These are phyloP conservation scores for Pichia ethanolica DNA, from an alignment of 805 yeast genomes.

Conservation along the genomic window DNA sequence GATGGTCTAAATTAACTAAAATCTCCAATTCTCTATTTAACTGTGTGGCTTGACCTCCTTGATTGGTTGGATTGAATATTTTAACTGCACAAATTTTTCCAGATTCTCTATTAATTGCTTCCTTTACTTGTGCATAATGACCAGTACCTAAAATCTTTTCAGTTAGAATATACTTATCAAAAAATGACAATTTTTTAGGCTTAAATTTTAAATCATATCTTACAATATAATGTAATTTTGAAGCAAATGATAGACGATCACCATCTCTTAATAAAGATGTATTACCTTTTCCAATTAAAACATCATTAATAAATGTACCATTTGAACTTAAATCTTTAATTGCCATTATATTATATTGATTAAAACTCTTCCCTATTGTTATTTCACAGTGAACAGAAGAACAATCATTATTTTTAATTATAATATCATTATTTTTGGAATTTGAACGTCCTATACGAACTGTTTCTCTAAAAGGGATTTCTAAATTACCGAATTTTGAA, in stretches of 20 bases:
- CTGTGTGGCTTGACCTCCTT: slow-evolving; percentile 21
- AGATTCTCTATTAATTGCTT: slow-evolving; percentile 49
- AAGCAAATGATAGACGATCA: slow-evolving; percentile 51
- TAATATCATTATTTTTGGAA: slow-evolving; percentile 42
- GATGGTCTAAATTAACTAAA: slow-evolving; percentile 57
- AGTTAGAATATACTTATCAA: slow-evolving; percentile 43
- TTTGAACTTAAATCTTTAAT: slow-evolving; percentile 54
- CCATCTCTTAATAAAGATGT: slow-evolving; percentile 51
- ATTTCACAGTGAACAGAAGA: slow-evolving; percentile 60
- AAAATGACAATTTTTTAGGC: slow-evolving; percentile 33
- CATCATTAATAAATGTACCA: slow-evolving; percentile 62
- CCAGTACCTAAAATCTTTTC: slow-evolving; percentile 66
- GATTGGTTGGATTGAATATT: slow-evolving; percentile 44
- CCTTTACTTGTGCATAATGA: slow-evolving; percentile 76
- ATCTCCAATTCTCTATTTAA: slow-evolving; percentile 64
- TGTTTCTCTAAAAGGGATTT: slow-evolving; percentile 2
- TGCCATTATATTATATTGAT: slow-evolving; percentile 34
- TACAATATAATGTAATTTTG: slow-evolving; percentile 25
- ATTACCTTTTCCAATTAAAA: slow-evolving; percentile 40
- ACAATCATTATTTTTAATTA: slow-evolving; percentile 40
- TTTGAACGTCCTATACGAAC: slow-evolving; percentile 24
- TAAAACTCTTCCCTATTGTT: slow-evolving; percentile 23
- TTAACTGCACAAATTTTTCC: slow-evolving; percentile 67
- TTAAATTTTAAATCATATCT: slow-evolving; percentile 15
- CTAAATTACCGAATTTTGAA: slow-evolving; percentile 1